phyloP scores from a whole-genome alignment of 2,329 filamentous ascomycete genomes.

The Arthrinium phaeospermum region DNA sequence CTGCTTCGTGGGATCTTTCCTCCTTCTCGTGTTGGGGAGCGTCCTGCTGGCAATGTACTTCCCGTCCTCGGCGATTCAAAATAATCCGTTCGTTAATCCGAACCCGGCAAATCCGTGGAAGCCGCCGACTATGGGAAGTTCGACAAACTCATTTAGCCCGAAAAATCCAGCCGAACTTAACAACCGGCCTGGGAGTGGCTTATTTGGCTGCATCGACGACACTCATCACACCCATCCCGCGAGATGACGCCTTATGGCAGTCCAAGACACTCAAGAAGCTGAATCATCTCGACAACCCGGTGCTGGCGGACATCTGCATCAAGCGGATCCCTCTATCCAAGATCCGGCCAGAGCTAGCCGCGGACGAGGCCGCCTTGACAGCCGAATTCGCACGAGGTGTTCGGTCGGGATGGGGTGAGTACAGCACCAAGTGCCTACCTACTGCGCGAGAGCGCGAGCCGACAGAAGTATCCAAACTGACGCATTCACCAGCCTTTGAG shows the following conservation, averaged over 20 bases:
- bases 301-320: slow-evolving; percentile 26
- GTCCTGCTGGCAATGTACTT: too few relatives aligned
- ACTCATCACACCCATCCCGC: slow-evolving; percentile 24
- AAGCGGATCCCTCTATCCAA: slow-evolving; percentile 27
- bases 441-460: too few relatives aligned
- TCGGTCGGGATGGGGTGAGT: slow-evolving; percentile 30
- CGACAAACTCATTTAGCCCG: too few relatives aligned
- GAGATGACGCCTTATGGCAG: slow-evolving; percentile 26
- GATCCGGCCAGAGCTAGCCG: slow-evolving; percentile 27
- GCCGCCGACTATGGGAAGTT: too few relatives aligned
- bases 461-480: too few relatives aligned
- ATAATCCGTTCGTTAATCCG: too few relatives aligned
- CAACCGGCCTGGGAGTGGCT: neutral
- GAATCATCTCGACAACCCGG: slow-evolving; percentile 26
- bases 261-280: slow-evolving; percentile 23
- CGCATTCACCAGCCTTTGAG: slow-evolving; percentile 22
- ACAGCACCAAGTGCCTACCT: too few relatives aligned
- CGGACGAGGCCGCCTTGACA: slow-evolving; percentile 26
- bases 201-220: neutral
- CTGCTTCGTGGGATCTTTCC: too few relatives aligned
- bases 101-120: too few relatives aligned
- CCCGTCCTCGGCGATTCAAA: too few relatives aligned
- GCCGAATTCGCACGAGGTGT: slow-evolving; percentile 28
- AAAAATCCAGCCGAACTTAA: too few relatives aligned
- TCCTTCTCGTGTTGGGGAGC: too few relatives aligned